These are phyloP conservation scores for Hemerocallis citrina DNA, from an alignment of 106 monocot genomes.

Conservation along the genomic window DNA sequence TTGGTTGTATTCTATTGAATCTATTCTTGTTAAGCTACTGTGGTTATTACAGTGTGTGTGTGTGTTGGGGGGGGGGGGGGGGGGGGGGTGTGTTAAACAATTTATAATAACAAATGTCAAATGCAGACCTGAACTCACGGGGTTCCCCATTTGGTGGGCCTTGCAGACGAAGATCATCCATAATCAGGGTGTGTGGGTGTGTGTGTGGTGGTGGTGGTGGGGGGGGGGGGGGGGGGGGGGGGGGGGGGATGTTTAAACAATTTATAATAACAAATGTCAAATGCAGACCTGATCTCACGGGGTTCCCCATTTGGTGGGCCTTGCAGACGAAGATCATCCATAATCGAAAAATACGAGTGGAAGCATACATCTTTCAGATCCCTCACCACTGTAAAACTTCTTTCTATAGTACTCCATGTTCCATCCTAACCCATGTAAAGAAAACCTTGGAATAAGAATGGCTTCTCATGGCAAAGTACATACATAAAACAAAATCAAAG, in stretches of 20 bases:
- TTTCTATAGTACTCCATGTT: slow-evolving; percentile 79
- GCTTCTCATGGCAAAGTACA: no score
- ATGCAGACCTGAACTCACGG: slow-evolving; percentile 80
- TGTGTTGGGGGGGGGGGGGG: no score
- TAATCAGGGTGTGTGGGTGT: no score
- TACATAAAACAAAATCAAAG: neutral
- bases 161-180: slow-evolving; percentile 67
- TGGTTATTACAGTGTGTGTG: no score
- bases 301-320: slow-evolving; percentile 47
- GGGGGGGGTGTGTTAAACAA: no score
- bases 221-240: no score
- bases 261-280: neutral
- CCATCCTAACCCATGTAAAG: slow-evolving; percentile 63
- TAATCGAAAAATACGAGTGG: slow-evolving; percentile 86
- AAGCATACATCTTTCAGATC: slow-evolving; percentile 79
- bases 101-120: neutral
- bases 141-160: slow-evolving; percentile 47
- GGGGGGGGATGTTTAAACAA: no score
- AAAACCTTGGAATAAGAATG: neutral
- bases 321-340: slow-evolving; percentile 67
- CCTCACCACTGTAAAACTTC: slow-evolving; percentile 74
- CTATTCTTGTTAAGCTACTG: no score
- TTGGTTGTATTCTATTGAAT: no score
- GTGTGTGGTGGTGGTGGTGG: no score
- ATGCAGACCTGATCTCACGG: slow-evolving; percentile 81